These are phyloP conservation scores for Candida orba DNA, from an alignment of 805 yeast species.

Conservation along the genomic window DNA sequence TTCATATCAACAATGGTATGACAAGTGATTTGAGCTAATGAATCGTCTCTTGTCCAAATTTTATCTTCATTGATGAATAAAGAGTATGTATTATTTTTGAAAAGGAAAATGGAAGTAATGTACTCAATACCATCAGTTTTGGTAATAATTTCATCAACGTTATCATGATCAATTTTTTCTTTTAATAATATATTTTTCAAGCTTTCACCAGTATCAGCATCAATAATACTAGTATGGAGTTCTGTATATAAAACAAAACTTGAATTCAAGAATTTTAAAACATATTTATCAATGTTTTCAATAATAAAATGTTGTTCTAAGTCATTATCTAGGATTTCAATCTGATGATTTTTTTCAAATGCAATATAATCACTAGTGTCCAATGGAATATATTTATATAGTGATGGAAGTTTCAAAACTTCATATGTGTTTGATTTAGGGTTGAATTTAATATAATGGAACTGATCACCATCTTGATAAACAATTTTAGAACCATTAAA, in stretches of 20 bases:
- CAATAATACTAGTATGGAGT: constrained; percentile 17
- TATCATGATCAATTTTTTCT: constrained; percentile 5
- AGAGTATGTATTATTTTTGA: constrained; percentile 8
- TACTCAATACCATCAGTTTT: constrained; percentile 11
- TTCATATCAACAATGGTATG: constrained; percentile 24
- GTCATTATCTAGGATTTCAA: constrained; percentile 13
- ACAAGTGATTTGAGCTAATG: constrained; percentile 32
- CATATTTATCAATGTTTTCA: constrained; percentile 18
- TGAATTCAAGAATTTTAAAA: constrained; percentile 11
- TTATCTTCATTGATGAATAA: constrained; percentile 7
- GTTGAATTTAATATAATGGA: constrained; percentile 9
- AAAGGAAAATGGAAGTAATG: constrained; percentile 11
- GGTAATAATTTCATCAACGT: not conserved
- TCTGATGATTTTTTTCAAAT: constrained; percentile 15
- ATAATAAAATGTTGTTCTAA: constrained; percentile 14
- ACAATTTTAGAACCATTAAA: constrained; percentile 20
- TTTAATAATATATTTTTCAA: constrained; percentile 14
- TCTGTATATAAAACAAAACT: constrained; percentile 18
- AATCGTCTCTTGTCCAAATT: constrained; percentile 39
- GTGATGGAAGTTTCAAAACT: not conserved
- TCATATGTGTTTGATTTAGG: not conserved
- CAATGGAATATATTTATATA: constrained; percentile 13
- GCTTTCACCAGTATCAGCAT: constrained; percentile 21
- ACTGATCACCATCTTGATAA: constrained; percentile 4
- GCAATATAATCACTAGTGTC: constrained; percentile 15